Evolutionary conservation across 495 filamentous ascomycete genomes (phyloP).

Genomic region (Podospora pseudopauciseta): DNA sequence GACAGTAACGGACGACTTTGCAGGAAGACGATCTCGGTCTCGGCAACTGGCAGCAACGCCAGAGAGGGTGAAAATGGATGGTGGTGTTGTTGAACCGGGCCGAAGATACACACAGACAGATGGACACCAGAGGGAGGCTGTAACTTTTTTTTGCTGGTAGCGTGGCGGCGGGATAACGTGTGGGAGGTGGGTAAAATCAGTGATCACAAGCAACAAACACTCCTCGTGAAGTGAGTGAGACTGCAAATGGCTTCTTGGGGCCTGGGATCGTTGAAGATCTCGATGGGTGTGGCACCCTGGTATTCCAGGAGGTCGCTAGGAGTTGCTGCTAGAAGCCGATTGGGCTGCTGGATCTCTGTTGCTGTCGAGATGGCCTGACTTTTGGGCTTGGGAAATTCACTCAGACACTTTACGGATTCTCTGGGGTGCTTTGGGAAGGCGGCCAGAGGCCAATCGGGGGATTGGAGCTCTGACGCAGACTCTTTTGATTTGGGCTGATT

Average conservation of each 20-base stretch:
- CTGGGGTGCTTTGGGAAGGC: slow-evolving; percentile 6
- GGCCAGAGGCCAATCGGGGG: slow-evolving; percentile 29
- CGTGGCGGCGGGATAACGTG: neutral
- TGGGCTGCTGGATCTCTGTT: slow-evolving; percentile 10
- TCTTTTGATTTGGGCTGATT: slow-evolving; percentile 32
- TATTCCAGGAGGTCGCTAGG: neutral
- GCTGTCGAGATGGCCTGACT: slow-evolving; percentile 33
- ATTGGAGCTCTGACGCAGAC: slow-evolving; percentile 29
- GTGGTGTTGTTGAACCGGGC: slow-evolving; percentile 1
- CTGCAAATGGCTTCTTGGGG: neutral
- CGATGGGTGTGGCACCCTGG: neutral
- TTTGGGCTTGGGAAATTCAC: slow-evolving; percentile 17
- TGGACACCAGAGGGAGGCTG: neutral
- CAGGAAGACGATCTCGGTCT: neutral
- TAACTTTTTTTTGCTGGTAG: neutral
- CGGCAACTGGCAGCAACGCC: neutral
- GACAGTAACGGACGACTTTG: neutral
- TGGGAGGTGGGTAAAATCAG: neutral
- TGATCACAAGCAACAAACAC: neutral
- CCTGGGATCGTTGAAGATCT: neutral
- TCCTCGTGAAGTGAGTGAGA: neutral
- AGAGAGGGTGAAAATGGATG: neutral
- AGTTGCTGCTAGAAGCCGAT: slow-evolving; percentile 14
- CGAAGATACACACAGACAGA: neutral
- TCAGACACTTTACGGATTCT: slow-evolving; percentile 9